phyloP scores from a whole-genome alignment of 2,329 filamentous ascomycete species.

The Aspergillus ibericus region DNA sequence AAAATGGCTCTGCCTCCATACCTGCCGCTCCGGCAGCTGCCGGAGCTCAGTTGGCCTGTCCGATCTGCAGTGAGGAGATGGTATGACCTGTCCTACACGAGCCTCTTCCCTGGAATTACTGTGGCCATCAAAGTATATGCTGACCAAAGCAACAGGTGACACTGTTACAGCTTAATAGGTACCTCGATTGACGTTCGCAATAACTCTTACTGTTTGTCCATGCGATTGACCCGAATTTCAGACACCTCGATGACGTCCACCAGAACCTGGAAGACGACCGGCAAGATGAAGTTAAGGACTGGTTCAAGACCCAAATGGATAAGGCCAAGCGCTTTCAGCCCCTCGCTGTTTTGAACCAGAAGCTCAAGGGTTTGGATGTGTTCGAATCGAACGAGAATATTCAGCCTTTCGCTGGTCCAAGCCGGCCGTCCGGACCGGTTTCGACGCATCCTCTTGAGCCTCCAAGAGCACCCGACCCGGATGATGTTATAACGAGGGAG shows the following conservation, averaged over 20 bases:
- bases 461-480: conserved; percentile 64
- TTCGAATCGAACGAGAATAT: conserved; percentile 85
- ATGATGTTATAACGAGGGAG: conserved; percentile 80
- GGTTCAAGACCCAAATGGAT: conserved; percentile 92
- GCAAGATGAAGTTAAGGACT: conserved; percentile 93
- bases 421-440: conserved; percentile 29
- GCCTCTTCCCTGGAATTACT: neutral
- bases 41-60: conserved; percentile 75
- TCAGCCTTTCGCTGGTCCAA: conserved; percentile 40
- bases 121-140: neutral
- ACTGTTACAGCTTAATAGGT: conserved; percentile 84
- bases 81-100: conserved; percentile 49
- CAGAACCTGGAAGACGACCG: conserved; percentile 84
- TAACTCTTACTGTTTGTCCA: neutral
- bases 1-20: conserved; percentile 55
- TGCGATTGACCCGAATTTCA: conserved; percentile 33
- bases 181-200: conserved; percentile 18
- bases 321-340: conserved; percentile 94
- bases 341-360: conserved; percentile 87
- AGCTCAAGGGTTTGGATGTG: conserved; percentile 85
- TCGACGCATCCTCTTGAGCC: conserved; percentile 34
- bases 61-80: conserved; percentile 99
- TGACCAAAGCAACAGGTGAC: conserved; percentile 65
- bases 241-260: conserved; percentile 83
- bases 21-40: conserved; percentile 54